Evolutionary conservation across 768 basidiomycete species (phyloP), one percentile per base, ranked within the genome.

Genomic region (Lyophyllum semitale): DNA sequence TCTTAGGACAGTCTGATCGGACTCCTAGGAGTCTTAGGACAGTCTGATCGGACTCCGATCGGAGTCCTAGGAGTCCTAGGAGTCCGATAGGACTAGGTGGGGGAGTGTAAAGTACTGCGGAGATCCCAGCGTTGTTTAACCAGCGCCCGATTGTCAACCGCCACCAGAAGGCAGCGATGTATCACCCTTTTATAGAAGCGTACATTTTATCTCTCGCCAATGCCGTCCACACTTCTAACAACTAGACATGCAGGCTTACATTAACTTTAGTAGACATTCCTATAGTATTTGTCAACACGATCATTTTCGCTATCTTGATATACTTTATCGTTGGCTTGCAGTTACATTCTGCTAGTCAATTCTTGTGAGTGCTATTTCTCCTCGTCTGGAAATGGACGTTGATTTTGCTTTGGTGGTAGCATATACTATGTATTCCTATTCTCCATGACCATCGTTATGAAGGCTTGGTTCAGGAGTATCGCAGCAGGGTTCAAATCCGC

Each of bases 391-490:
- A 12, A 29, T 30, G n/a, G n/a, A 20, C n/a, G 23, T 29, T 29
- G 18, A 18, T 5, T 13, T 26, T 41, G 22, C 23, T 29, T 35
- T 23, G 13, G 12, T 48, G 45, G 38, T 55, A 88, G 87, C 64
- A 81, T 77, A 22, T 84, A 79, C 66, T 78, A 81, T 65, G 64
- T 91, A 20, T 81, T 85, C 55, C 61, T 84, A n/a, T 76, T 84
- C 48, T 68, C 76, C 3, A 79, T 85, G 55, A 78, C 85, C 29
- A 49, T 91, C 22, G 70, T 84, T 8, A 88, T 93, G 82, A 87
- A 87, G 67, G 84, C 83, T 0, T 85, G 87, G 77, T 95, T 93
- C 79, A 79, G 91, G 25, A 75, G 77, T 0, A 62, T 90, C 11
- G 85, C 86, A 0, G 84, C 88, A 0, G 75, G 76, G 5, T 84